A percentile compares a stretch with the other conserved stretches of the same genome.
phyloP scores from a whole-genome alignment of 2,329 filamentous ascomycete species.

The Colletotrichum siamense region DNA sequence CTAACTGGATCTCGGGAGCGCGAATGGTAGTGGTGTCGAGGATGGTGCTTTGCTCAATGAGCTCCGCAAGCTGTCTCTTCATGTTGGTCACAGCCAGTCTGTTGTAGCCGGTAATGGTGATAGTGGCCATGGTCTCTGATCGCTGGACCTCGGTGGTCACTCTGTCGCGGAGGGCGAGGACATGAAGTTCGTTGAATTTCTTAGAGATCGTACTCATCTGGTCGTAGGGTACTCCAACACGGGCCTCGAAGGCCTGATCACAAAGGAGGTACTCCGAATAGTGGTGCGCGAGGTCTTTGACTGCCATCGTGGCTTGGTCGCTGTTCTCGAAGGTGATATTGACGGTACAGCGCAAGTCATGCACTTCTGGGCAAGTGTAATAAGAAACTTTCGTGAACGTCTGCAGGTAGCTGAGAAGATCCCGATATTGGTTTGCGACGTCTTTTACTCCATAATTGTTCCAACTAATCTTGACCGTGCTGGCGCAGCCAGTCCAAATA shows the following conservation, averaged over 20 bases:
- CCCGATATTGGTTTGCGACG: rapidly evolving
- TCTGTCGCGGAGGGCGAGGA: neutral
- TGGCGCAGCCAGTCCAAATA: neutral
- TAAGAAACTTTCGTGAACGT: rapidly evolving
- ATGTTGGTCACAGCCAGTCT: neutral
- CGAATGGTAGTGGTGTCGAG: neutral
- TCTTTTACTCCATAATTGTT: rapidly evolving
- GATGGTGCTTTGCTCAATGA: neutral
- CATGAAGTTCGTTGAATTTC: neutral
- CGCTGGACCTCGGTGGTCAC: neutral
- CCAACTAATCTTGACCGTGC: neutral
- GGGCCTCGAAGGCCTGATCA: neutral
- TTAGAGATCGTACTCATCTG: neutral
- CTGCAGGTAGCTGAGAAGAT: neutral
- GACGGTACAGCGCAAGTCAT: rapidly evolving
- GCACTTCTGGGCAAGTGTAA: rapidly evolving
- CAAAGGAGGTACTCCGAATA: rapidly evolving
- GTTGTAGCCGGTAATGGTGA: rapidly evolving
- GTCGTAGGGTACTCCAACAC: neutral
- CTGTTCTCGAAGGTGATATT: neutral
- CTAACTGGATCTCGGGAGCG: neutral
- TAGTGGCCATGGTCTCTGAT: neutral
- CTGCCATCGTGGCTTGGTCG: neutral
- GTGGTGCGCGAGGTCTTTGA: neutral
- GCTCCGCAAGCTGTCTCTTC: neutral